Percentiles rank a stretch among this genome's conserved stretches.
Evolutionary conservation across 441 rosid species (phyloP).

Genomic region (Manihot esculenta): DNA sequence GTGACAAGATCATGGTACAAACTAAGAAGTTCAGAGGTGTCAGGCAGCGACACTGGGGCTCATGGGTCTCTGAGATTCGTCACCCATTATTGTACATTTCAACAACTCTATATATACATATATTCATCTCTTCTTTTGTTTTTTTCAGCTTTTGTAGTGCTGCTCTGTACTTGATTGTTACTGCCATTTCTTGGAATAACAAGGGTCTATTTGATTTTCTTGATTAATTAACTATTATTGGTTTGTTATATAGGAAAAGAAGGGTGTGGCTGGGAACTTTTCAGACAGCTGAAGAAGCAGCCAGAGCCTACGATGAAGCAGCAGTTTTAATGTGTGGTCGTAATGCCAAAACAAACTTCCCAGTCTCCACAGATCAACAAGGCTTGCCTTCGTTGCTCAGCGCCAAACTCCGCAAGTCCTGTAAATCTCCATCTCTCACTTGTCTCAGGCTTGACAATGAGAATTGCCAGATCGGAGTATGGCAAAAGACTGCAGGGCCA

Average conservation of each 20-base stretch:
- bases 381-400: conserved; percentile 47
- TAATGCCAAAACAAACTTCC: conserved; percentile 82
- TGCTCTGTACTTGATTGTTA: no score
- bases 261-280: conserved; percentile 95
- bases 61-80: conserved; percentile 97
- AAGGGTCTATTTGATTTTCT: no score
- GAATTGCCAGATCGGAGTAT: conserved; percentile 76
- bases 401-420: conserved; percentile 63
- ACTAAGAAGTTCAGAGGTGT: conserved; percentile 97
- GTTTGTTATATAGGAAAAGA: conserved; percentile 48
- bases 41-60: conserved; percentile 97
- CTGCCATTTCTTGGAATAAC: no score
- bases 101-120: conserved; percentile 15
- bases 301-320: conserved; percentile 84
- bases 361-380: conserved; percentile 30
- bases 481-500: conserved; percentile 83
- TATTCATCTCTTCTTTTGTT: no score
- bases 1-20: conserved; percentile 54
- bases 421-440: conserved; percentile 72
- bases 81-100: conserved; percentile 64
- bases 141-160: no score
- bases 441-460: conserved; percentile 83
- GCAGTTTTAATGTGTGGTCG: conserved; percentile 81
- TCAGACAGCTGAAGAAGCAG: conserved; percentile 82
- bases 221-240: no score